Conservation (phyloP, 805 yeast genomes). For the Lachancea sp. region DNA sequence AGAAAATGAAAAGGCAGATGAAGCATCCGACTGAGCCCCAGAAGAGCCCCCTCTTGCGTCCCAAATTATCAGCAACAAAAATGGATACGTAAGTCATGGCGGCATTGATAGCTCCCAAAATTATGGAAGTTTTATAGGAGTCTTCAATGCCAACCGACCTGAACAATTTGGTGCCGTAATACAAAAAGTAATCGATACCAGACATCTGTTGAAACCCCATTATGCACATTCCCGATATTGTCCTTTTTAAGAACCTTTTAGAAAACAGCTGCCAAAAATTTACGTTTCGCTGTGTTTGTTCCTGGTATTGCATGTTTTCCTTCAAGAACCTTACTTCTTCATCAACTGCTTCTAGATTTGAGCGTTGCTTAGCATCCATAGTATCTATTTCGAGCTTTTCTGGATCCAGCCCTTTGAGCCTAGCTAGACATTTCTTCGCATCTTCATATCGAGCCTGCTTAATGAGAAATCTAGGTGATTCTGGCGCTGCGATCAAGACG, state of each 20-base stretch:
- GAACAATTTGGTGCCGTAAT: conserved; percentile 57
- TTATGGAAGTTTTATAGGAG: conserved; percentile 49
- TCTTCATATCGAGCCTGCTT: conserved; percentile 45
- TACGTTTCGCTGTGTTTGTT: background rate
- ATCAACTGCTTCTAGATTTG: background rate
- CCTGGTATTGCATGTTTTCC: conserved; percentile 3
- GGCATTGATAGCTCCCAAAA: conserved; percentile 49
- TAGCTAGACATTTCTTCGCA: conserved; percentile 46
- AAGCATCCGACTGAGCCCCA: conserved; percentile 43
- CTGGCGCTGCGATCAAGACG: conserved; percentile 59
- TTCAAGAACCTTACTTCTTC: conserved; percentile 6
- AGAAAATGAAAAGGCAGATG: conserved; percentile 47
- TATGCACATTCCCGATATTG: conserved; percentile 8
- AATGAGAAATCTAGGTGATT: conserved; percentile 53
- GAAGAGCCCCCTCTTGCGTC: conserved; percentile 37
- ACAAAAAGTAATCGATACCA: conserved; percentile 64
- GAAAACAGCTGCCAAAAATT: conserved; percentile 6
- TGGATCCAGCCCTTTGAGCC: conserved; percentile 3
- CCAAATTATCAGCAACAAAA: conserved; percentile 44
- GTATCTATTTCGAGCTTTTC: background rate
- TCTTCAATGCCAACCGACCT: conserved; percentile 46
- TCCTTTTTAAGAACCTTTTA: conserved; percentile 5
- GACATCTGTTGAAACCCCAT: conserved; percentile 39
- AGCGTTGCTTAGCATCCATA: background rate
- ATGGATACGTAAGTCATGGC: conserved; percentile 45